A percentile compares a stretch with the other conserved stretches of the same genome.
Evolutionary conservation across 306 rosid species (phyloP).

Genomic region (Pterocarpus santalinus): DNA sequence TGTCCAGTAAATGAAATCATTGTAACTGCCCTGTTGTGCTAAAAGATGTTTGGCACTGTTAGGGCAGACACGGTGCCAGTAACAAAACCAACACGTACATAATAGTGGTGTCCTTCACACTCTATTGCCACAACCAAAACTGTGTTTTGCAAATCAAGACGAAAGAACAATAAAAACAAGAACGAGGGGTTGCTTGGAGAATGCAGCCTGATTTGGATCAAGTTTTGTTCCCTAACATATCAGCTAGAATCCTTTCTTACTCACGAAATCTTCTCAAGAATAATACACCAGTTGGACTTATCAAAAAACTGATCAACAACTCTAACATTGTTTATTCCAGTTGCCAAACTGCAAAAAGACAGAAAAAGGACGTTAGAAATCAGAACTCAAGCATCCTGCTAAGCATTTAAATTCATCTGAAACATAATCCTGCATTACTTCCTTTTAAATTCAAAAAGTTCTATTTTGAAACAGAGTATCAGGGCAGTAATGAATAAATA

Average conservation of each 20-base stretch:
- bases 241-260: slow-evolving; percentile 37
- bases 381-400: slow-evolving; percentile 15
- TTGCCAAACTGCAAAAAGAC: slow-evolving; percentile 67
- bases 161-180: slow-evolving; percentile 30
- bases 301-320: slow-evolving; percentile 84
- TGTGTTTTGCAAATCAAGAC: slow-evolving; percentile 38
- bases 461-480: slow-evolving; percentile 8
- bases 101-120: slow-evolving; percentile 17
- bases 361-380: slow-evolving; percentile 30
- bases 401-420: slow-evolving; percentile 25
- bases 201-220: slow-evolving; percentile 22
- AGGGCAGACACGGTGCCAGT: neutral
- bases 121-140: slow-evolving; percentile 37
- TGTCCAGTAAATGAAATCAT: slow-evolving; percentile 20
- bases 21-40: slow-evolving; percentile 28
- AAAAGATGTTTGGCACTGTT: slow-evolving; percentile 19
- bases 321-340: slow-evolving; percentile 72
- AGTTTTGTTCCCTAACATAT: slow-evolving; percentile 1
- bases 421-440: slow-evolving; percentile 1
- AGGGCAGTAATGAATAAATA: neutral
- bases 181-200: slow-evolving; percentile 10
- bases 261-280: slow-evolving; percentile 78
- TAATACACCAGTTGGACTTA: slow-evolving; percentile 94
- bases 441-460: slow-evolving; percentile 5
- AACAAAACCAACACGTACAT: slow-evolving; percentile 17